Base-by-base conservation (phyloP, 768 basidiomycete genomes). In the Mycena rosella region DNA sequence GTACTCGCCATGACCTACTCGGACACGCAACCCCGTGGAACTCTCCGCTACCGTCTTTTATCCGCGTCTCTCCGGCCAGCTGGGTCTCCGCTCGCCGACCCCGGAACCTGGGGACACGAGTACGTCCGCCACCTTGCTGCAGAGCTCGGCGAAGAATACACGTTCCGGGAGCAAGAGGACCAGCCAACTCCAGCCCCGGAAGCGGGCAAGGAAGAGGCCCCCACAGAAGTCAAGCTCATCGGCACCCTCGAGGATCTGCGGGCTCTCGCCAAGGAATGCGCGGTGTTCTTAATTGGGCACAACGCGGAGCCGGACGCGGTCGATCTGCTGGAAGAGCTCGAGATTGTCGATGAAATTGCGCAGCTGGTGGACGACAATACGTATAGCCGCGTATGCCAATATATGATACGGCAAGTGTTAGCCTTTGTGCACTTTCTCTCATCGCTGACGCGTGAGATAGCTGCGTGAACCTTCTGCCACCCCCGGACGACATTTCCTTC, bases 1-100 rank as follows among this genome's bases (percentile, higher is more conserved):
- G 97, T 98, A 8, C 90, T 99, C 49, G 98, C 97, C 9, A 99
- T 99, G 98, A 99, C 98, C 9, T 99, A 99, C 78, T 98, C 96
- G 11, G 98, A 99, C 81, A 96, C 95, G 20, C 91, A 98, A 81
- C 95, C 96, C 44, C 91, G 98, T 54, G 97, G 97, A 63, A 99
- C 98, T 3, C 90, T 99, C 30, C 89, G 90, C 69, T 99, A 98
- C 82, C 93, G 96, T 52, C 87, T 99, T 24, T 85, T 96, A 38
- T 92, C 94, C 9, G 88, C 90, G 11, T 87, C 91, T 20, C 83
- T 92, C 54, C 87, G 88, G 49, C 88, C 90, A 36, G 74, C 86
- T 20, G 84, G 88, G 44, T 88, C 92, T 3, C 88, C 89, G 4
- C 87, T 94, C 24, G 86, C 92, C 3, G 94, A 96, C 71, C 96